Conservation (phyloP, 2,329 filamentous ascomycete species). For the Aspergillus arachidicola region DNA sequence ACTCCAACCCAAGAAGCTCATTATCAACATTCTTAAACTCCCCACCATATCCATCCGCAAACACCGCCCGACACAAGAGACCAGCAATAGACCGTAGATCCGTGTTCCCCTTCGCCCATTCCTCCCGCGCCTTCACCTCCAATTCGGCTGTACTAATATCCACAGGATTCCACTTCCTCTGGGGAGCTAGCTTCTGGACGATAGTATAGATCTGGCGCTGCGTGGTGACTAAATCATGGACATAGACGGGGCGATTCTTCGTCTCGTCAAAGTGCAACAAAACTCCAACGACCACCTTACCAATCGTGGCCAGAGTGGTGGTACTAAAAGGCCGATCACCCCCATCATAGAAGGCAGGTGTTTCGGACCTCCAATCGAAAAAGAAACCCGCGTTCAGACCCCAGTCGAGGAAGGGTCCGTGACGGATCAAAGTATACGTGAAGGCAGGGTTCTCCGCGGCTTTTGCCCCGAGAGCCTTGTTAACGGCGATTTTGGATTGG, state of each 20-base stretch:
- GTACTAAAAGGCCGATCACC: slow-evolving; percentile 16
- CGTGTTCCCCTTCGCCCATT: neutral
- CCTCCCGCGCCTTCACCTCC: neutral
- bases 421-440: slow-evolving; percentile 3
- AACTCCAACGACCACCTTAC: neutral
- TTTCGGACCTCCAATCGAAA: neutral
- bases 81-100: neutral
- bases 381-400: neutral
- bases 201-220: slow-evolving; percentile 14
- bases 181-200: neutral
- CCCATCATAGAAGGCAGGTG: slow-evolving; percentile 8
- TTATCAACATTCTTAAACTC: slow-evolving; percentile 8
- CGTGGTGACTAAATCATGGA: slow-evolving; percentile 11
- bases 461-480: neutral
- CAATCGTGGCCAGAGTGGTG: slow-evolving; percentile 14
- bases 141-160: neutral
- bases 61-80: neutral
- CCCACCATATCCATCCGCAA: slow-evolving; percentile 8
- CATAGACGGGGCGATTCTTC: slow-evolving; percentile 12
- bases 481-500: neutral
- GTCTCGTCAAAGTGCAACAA: slow-evolving; percentile 5
- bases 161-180: neutral
- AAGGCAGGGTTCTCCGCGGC: neutral
- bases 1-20: slow-evolving; percentile 3
- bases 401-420: slow-evolving; percentile 7